These are phyloP conservation scores for Mercurialis annua DNA, from an alignment of 345 rosid species.

Conservation along the genomic window DNA sequence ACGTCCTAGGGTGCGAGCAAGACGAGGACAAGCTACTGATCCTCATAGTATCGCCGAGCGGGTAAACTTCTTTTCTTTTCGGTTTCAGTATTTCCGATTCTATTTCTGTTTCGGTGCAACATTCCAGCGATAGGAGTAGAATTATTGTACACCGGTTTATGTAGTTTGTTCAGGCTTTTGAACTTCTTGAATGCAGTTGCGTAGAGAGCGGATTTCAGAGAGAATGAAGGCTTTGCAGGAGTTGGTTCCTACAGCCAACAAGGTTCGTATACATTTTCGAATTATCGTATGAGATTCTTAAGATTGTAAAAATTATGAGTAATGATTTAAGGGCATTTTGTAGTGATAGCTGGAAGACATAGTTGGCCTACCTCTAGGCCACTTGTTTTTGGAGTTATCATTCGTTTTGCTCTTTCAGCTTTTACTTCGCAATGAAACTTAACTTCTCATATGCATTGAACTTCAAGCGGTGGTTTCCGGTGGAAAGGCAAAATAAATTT, in stretches of 20 bases:
- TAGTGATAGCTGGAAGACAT: background rate
- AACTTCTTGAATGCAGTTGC: constrained; percentile 37
- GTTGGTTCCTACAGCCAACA: constrained; percentile 71
- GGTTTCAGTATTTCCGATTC: too few species aligned
- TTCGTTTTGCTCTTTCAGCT: background rate
- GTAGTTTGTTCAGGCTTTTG: background rate
- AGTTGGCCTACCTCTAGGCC: background rate
- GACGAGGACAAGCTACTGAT: constrained; percentile 38
- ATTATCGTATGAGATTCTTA: background rate
- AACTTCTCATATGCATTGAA: background rate
- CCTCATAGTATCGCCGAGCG: constrained; percentile 36
- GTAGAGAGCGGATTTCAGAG: constrained; percentile 72
- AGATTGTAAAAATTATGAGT: background rate
- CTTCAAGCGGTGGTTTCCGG: background rate
- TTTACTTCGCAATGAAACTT: background rate
- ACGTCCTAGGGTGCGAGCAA: constrained; percentile 31
- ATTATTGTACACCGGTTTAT: background rate
- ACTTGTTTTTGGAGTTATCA: background rate
- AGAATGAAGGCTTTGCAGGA: constrained; percentile 76
- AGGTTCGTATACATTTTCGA: constrained; percentile 32
- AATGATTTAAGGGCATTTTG: background rate
- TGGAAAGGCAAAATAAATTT: background rate
- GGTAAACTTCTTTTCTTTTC: constrained; percentile 15
- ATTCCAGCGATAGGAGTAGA: background rate
- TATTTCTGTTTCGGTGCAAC: background rate